Evolutionary conservation across 75 land plant species (phyloP).

Genomic region (Pinus albicaulis): DNA sequence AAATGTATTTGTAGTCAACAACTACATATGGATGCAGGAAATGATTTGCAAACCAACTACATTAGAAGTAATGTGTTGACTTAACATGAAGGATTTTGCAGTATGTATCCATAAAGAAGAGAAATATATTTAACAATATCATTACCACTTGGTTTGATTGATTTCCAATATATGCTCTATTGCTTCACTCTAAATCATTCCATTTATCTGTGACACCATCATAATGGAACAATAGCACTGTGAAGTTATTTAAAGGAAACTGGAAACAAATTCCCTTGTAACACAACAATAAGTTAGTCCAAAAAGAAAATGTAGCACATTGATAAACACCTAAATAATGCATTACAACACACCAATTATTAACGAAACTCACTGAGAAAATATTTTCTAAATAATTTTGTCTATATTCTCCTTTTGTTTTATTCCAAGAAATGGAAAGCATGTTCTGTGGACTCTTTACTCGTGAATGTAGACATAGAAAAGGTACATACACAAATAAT

Average conservation of each 20-base stretch:
- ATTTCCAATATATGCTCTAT: constrained; percentile 57
- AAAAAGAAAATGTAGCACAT: too few relatives aligned
- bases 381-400: constrained; percentile 7
- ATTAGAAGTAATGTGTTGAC: neutral
- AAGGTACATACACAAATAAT: too few relatives aligned
- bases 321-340: too few relatives aligned
- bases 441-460: constrained; percentile 34
- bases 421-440: constrained; percentile 82
- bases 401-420: constrained; percentile 76
- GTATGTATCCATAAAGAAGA: neutral
- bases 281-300: too few relatives aligned
- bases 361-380: too few relatives aligned
- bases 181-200: constrained; percentile 66
- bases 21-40: constrained; percentile 92
- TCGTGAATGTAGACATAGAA: neutral
- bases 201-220: constrained; percentile 81
- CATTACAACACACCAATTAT: too few relatives aligned
- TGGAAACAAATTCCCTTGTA: neutral
- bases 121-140: neutral
- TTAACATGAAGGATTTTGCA: too few relatives aligned
- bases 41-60: constrained; percentile 98
- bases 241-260: constrained; percentile 67
- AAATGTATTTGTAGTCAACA: constrained; percentile 72
- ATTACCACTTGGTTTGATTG: constrained; percentile 7
- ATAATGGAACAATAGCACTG: constrained; percentile 87